phyloP scores from a whole-genome alignment of 2,329 filamentous ascomycete genomes.

The Thermomyces lanuginosus region DNA sequence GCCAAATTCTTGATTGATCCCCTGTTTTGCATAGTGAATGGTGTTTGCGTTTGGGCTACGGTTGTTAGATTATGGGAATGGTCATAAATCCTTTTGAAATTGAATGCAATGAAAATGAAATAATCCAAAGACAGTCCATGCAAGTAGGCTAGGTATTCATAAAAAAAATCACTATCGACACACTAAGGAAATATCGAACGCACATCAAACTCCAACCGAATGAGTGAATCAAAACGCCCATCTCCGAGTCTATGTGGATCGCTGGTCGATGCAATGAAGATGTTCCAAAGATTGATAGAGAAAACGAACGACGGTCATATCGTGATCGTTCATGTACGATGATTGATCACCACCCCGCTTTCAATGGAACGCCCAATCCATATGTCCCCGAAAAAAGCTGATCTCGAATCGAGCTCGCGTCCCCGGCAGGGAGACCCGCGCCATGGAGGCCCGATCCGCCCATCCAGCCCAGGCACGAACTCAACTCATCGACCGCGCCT shows the following conservation, averaged over 20 bases:
- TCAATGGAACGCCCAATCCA: constrained; percentile 36
- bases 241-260: too few relatives aligned
- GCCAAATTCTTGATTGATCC: neutral
- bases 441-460: constrained; percentile 27
- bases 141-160: neutral
- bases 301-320: too few relatives aligned
- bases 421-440: constrained; percentile 19
- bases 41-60: too few relatives aligned
- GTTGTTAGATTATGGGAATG: too few relatives aligned
- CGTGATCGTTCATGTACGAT: neutral
- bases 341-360: constrained; percentile 34
- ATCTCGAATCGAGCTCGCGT: constrained; percentile 36
- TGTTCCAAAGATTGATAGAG: too few relatives aligned
- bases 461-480: constrained; percentile 64
- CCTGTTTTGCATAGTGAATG: too few relatives aligned
- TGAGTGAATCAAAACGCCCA: too few relatives aligned
- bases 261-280: too few relatives aligned
- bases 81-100: too few relatives aligned
- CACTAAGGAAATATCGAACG: too few relatives aligned
- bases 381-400: constrained; percentile 42
- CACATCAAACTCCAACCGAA: too few relatives aligned
- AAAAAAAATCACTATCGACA: neutral
- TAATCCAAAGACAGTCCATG: neutral
- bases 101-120: constrained; percentile 2
- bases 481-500: constrained; percentile 62